Conservation (phyloP, 225 moss, liverwort and hornwort species). For the Ulota crispa region DNA sequence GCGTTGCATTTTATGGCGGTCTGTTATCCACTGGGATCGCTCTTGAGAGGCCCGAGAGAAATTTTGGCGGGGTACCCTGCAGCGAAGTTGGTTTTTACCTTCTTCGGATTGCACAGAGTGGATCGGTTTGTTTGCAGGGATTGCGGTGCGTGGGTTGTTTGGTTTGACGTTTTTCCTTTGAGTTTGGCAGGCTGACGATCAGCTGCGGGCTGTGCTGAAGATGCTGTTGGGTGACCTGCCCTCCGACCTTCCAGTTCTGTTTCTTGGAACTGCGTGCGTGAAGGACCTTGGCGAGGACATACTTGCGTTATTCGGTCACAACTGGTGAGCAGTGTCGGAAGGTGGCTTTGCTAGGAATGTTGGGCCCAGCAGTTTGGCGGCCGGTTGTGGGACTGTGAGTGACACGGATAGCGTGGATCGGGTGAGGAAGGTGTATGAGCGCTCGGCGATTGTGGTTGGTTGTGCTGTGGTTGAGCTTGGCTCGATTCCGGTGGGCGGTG, state of each 20-base stretch:
- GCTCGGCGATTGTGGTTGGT: not conserved
- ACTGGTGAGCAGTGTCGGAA: slow-evolving; percentile 39
- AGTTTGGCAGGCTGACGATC: slow-evolving; percentile 65
- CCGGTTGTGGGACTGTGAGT: not conserved
- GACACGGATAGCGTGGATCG: not conserved
- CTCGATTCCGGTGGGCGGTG: not conserved
- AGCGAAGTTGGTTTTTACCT: not conserved
- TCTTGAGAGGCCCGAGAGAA: not conserved
- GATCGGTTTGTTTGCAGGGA: not conserved
- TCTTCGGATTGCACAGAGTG: too few species aligned
- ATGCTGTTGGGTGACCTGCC: slow-evolving; percentile 73
- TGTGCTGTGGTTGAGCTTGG: not conserved
- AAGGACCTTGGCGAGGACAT: slow-evolving; percentile 64
- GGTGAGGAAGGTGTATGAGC: not conserved
- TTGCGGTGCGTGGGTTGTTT: not conserved
- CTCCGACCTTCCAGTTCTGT: slow-evolving; percentile 70
- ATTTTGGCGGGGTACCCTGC: not conserved
- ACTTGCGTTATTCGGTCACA: slow-evolving; percentile 47
- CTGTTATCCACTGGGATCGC: not conserved
- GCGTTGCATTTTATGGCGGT: too few species aligned
- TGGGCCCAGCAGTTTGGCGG: not conserved
- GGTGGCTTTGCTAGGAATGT: not conserved
- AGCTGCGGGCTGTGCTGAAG: slow-evolving; percentile 71
- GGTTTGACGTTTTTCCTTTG: not conserved
- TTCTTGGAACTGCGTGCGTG: slow-evolving; percentile 61